These are phyloP conservation scores for Limnanthes douglasii DNA, from an alignment of 345 rosid genomes.

Conservation along the genomic window DNA sequence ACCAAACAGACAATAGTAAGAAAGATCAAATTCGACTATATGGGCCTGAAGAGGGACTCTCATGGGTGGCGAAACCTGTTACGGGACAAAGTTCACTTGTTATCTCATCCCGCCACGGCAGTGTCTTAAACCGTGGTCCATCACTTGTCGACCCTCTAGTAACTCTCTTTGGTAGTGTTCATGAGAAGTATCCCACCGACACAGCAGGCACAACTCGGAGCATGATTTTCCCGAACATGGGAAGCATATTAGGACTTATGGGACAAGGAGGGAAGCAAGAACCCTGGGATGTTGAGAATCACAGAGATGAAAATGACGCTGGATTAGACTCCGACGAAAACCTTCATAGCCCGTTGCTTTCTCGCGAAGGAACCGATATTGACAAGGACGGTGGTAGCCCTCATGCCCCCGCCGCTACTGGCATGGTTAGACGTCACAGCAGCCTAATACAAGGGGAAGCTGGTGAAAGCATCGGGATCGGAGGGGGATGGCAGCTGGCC, in stretches of 20 bases:
- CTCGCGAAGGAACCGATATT: constrained; percentile 35
- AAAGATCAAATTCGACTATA: constrained; percentile 36
- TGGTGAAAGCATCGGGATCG: constrained; percentile 41
- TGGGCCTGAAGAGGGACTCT: constrained; percentile 39
- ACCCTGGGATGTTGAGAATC: constrained; percentile 52
- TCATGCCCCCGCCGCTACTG: constrained; percentile 20
- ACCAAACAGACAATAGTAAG: constrained; percentile 1
- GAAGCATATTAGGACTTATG: constrained; percentile 48
- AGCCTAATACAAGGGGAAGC: constrained; percentile 32
- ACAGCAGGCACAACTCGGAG: constrained; percentile 28
- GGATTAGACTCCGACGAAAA: too few relatives aligned
- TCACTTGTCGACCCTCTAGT: constrained; percentile 53
- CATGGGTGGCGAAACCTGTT: constrained; percentile 55
- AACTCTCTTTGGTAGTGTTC: constrained; percentile 49
- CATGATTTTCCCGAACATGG: constrained; percentile 44
- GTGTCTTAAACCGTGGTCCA: constrained; percentile 20
- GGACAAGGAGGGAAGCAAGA: too few relatives aligned
- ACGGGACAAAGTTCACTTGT: constrained; percentile 35
- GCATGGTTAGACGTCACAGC: constrained; percentile 25
- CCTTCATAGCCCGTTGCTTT: constrained; percentile 41
- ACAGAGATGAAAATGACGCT: too few relatives aligned
- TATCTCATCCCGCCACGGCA: constrained; percentile 41
- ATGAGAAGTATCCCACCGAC: constrained; percentile 32
- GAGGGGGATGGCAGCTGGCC: constrained; percentile 63
- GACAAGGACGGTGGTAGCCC: constrained; percentile 36